phyloP scores from a whole-genome alignment of 345 rosid genomes.

The Nasturtium officinale region DNA sequence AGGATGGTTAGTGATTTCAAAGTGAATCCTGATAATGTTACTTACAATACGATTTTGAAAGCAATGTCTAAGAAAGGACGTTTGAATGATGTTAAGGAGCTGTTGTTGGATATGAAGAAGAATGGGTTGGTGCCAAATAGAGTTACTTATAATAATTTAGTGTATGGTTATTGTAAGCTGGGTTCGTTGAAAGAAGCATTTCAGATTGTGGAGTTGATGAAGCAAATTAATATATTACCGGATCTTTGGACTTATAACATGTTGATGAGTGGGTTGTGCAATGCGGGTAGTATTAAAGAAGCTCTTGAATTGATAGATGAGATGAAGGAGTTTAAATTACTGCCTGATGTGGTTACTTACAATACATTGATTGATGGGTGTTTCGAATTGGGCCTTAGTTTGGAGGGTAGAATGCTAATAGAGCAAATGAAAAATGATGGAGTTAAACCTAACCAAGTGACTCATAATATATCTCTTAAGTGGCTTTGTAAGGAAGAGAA shows the following conservation, averaged over 20 bases:
- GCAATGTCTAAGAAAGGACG: slow-evolving; percentile 74
- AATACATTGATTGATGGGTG: slow-evolving; percentile 80
- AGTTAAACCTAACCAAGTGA: slow-evolving; percentile 58
- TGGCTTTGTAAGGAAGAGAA: slow-evolving; percentile 76
- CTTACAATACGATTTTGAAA: slow-evolving; percentile 74
- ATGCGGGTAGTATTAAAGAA: slow-evolving; percentile 57
- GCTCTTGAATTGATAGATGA: slow-evolving; percentile 63
- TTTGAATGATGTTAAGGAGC: slow-evolving; percentile 63
- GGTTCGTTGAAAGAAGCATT: slow-evolving; percentile 78
- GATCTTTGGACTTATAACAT: slow-evolving; percentile 73
- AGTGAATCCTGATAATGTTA: slow-evolving; percentile 61
- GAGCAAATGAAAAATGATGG: slow-evolving; percentile 68
- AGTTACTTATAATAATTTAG: slow-evolving; percentile 62
- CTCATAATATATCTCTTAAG: slow-evolving; percentile 66
- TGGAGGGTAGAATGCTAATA: slow-evolving; percentile 58
- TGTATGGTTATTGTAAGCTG: slow-evolving; percentile 71
- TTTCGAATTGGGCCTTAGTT: slow-evolving; percentile 52
- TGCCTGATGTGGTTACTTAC: slow-evolving; percentile 81
- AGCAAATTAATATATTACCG: slow-evolving; percentile 53
- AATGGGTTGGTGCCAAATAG: slow-evolving; percentile 61
- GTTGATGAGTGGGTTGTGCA: slow-evolving; percentile 67
- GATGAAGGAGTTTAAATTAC: slow-evolving; percentile 64
- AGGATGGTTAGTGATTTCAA: slow-evolving; percentile 62
- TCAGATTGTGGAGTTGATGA: slow-evolving; percentile 71
- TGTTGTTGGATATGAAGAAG: slow-evolving; percentile 71